Conservation (phyloP, 177 flowering plant species). For the Vitis hybrid region DNA sequence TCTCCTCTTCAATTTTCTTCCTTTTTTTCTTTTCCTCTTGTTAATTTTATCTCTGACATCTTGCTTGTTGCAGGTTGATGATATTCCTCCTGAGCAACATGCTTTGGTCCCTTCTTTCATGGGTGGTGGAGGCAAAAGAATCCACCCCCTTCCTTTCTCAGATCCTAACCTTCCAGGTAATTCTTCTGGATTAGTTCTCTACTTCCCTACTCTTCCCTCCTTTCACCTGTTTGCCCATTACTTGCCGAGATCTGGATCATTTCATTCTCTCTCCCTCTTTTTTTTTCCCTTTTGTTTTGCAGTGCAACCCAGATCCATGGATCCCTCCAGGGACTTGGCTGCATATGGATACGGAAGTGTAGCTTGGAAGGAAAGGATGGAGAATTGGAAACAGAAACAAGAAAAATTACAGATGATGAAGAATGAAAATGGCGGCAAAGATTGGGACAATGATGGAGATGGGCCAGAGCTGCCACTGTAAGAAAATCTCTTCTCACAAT, state of each 20-base stretch:
- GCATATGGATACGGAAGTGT: constrained; percentile 35
- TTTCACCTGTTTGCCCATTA: neutral
- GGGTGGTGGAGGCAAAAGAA: constrained; percentile 15
- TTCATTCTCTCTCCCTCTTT: no score
- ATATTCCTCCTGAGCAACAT: constrained; percentile 20
- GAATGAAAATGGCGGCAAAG: constrained; percentile 12
- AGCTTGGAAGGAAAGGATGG: constrained; percentile 42
- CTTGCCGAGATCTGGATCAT: neutral
- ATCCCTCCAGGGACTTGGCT: constrained; percentile 36
- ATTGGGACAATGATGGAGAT: constrained; percentile 15
- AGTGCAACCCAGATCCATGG: constrained; percentile 35
- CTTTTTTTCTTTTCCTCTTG: neutral
- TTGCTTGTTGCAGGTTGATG: constrained; percentile 8
- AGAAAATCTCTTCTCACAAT: neutral
- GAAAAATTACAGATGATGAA: constrained; percentile 19
- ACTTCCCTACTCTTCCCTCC: neutral
- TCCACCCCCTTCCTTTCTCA: constrained; percentile 15
- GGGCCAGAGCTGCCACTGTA: constrained; percentile 19
- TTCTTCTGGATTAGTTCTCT: neutral
- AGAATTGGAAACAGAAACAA: constrained; percentile 30
- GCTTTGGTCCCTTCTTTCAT: constrained; percentile 20
- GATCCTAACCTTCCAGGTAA: constrained; percentile 11
- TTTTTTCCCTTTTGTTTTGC: neutral
- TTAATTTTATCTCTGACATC: neutral
- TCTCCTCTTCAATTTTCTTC: neutral